These are phyloP conservation scores for Backusella psychrophila DNA, from an alignment of 192 early-diverging fungal genomes.

Conservation along the genomic window DNA sequence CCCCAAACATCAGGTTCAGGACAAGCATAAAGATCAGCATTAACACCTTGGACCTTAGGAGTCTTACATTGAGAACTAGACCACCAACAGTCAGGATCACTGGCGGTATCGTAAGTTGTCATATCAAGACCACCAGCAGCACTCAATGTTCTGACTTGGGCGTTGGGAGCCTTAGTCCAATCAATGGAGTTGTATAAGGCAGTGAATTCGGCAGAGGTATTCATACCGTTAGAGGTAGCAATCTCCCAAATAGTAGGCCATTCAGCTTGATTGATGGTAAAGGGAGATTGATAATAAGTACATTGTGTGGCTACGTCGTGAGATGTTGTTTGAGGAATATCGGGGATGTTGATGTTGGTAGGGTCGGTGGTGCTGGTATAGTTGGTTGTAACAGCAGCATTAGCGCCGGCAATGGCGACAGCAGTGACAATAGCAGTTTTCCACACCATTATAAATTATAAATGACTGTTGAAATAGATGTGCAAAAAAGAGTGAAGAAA, in stretches of 20 bases:
- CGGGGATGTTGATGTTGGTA: constrained; percentile 32
- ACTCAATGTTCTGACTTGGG: constrained; percentile 21
- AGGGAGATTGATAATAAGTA: constrained; percentile 19
- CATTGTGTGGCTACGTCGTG: constrained; percentile 26
- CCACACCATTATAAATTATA: constrained; percentile 9
- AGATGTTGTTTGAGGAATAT: constrained; percentile 37
- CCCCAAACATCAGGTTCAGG: constrained; percentile 46
- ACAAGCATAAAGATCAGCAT: constrained; percentile 43
- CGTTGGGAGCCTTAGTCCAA: constrained; percentile 37
- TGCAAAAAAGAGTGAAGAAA: constrained; percentile 3
- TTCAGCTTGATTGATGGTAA: constrained; percentile 10
- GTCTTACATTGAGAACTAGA: constrained; percentile 41
- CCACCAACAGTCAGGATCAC: constrained; percentile 46
- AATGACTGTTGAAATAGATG: neutral
- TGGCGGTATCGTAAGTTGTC: constrained; percentile 11
- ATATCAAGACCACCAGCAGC: constrained; percentile 34
- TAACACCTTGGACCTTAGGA: constrained; percentile 24
- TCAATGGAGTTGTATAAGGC: constrained; percentile 47
- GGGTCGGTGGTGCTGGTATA: constrained; percentile 19
- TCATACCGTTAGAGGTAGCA: constrained; percentile 35
- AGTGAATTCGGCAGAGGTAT: constrained; percentile 40
- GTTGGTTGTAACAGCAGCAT: constrained; percentile 10
- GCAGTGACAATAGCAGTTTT: neutral
- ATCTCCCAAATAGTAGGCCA: constrained; percentile 32
- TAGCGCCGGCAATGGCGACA: neutral